phyloP scores from a whole-genome alignment of 768 basidiomycete genomes.

The Trametes sanguinea region DNA sequence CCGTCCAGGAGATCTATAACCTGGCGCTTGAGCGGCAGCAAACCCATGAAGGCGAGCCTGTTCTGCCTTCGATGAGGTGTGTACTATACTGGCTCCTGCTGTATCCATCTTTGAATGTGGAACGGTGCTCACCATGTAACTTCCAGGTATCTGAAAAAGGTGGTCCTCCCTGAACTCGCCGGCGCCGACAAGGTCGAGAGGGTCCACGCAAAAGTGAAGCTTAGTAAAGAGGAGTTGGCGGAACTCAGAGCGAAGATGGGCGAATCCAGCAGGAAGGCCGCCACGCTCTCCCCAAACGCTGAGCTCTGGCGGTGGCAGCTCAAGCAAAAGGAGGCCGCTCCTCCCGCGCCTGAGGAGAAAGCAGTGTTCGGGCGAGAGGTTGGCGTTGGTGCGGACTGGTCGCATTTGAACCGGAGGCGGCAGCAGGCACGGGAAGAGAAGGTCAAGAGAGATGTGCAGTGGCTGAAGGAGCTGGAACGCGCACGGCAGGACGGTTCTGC shows the following conservation, averaged over 20 bases:
- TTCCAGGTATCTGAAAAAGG: constrained; percentile 55
- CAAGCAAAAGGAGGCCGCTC: not conserved
- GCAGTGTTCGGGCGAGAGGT: constrained; percentile 40
- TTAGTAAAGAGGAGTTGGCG: constrained; percentile 32
- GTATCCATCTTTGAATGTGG: not conserved
- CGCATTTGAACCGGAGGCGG: constrained; percentile 59
- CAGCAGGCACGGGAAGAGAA: constrained; percentile 48
- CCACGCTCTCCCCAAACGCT: constrained; percentile 28
- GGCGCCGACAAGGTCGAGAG: constrained; percentile 46
- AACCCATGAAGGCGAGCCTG: constrained; percentile 38
- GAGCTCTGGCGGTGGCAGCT: constrained; percentile 47
- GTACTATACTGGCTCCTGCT: constrained; percentile 21
- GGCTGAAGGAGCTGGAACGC: constrained; percentile 39
- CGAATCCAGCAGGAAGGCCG: constrained; percentile 27
- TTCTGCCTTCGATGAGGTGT: constrained; percentile 57
- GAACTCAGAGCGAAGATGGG: constrained; percentile 24
- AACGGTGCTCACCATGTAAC: not conserved
- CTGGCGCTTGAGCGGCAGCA: constrained; percentile 26
- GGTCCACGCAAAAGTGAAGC: constrained; percentile 37
- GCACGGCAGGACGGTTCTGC: constrained; percentile 23
- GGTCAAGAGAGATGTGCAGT: constrained; percentile 44
- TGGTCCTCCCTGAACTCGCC: constrained; percentile 50
- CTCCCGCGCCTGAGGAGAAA: constrained; percentile 7
- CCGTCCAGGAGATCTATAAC: constrained; percentile 33
- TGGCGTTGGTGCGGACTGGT: constrained; percentile 51